These are phyloP conservation scores for Nitzschia sp. DNA, from an alignment of 108 stramenopile species.

Conservation along the genomic window DNA sequence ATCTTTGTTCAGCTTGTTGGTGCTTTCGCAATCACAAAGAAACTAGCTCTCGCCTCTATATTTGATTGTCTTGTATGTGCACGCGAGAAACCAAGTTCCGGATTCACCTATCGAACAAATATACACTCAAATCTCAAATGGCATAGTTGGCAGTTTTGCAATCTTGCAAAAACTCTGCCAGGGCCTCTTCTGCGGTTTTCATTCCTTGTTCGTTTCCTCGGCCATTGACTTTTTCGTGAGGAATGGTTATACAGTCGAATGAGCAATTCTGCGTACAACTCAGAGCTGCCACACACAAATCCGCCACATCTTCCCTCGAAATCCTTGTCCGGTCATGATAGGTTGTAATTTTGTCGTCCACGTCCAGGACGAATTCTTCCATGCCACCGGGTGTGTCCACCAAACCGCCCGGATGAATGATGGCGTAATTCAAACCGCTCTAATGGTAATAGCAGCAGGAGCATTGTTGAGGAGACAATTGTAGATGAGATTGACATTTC, in stretches of 20 bases:
- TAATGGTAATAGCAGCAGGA: conserved; percentile 30
- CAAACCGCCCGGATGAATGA: conserved; percentile 90
- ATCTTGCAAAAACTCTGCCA: conserved; percentile 45
- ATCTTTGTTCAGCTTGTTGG: no score
- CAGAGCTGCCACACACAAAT: conserved; percentile 73
- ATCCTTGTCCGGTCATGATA: conserved; percentile 49
- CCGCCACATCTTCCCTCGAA: conserved; percentile 81
- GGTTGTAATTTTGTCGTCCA: conserved; percentile 71
- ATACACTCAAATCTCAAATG: background rate
- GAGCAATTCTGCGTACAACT: conserved; percentile 49
- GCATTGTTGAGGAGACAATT: no score
- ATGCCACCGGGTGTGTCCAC: conserved; percentile 57
- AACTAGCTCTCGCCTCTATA: no score
- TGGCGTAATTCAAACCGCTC: conserved; percentile 81
- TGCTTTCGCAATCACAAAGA: no score
- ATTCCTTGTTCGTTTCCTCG: background rate
- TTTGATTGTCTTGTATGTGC: no score
- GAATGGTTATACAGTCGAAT: conserved; percentile 61
- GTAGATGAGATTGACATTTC: background rate
- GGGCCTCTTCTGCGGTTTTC: conserved; percentile 50
- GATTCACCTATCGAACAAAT: no score
- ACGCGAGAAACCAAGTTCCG: no score
- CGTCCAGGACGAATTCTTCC: conserved; percentile 69
- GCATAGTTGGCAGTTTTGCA: conserved; percentile 56
- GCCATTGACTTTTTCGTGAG: background rate